Conservation (phyloP, 768 basidiomycete genomes). For the Boletales sp. region DNA sequence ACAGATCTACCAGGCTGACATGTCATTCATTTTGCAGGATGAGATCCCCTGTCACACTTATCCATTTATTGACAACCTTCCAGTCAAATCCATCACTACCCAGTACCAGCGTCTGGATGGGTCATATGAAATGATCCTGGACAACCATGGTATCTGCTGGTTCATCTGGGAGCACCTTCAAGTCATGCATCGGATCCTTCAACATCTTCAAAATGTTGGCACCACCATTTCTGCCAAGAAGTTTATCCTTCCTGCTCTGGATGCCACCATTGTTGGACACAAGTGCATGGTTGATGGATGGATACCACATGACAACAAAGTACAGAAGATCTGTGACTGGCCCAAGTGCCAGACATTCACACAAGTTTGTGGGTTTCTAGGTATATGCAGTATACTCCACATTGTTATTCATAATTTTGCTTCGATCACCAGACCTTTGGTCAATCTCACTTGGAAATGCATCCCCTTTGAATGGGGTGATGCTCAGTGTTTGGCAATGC, state of each 20-base stretch:
- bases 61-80: slow-evolving; percentile 41
- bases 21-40: no score
- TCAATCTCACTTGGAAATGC: slow-evolving; percentile 25
- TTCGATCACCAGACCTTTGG: slow-evolving; percentile 15
- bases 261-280: slow-evolving; percentile 36
- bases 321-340: slow-evolving; percentile 32
- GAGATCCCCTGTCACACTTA: no score
- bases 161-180: slow-evolving; percentile 41
- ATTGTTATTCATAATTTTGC: slow-evolving; percentile 33
- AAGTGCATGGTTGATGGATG: slow-evolving; percentile 34
- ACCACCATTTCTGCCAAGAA: slow-evolving; percentile 39
- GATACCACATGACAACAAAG: slow-evolving; percentile 22
- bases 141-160: slow-evolving; percentile 32
- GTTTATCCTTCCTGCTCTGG: slow-evolving; percentile 22
- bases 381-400: slow-evolving; percentile 19
- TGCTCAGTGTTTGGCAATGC: no score
- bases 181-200: slow-evolving; percentile 36
- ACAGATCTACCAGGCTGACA: no score
- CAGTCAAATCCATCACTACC: slow-evolving; percentile 34
- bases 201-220: no score
- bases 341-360: slow-evolving; percentile 17
- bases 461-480: slow-evolving; percentile 18
- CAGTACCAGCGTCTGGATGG: slow-evolving; percentile 29
- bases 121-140: slow-evolving; percentile 31
- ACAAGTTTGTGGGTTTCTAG: slow-evolving; percentile 29